Conservation (phyloP, 2,329 filamentous ascomycete species). For the Paecilomyces formosus region DNA sequence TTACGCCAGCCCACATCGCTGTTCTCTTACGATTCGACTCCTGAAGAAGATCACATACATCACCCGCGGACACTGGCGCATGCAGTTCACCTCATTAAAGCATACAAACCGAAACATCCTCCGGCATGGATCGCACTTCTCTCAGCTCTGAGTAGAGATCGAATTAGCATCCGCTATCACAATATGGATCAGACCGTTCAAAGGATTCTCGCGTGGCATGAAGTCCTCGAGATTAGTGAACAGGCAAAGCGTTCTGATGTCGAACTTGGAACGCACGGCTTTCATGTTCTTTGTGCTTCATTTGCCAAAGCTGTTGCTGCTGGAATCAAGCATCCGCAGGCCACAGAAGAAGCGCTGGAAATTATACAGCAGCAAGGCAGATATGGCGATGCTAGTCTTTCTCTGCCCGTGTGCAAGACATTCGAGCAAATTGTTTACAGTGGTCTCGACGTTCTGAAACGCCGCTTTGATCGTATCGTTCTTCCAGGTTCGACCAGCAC, state of each 20-base stretch:
- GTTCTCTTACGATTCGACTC: slow-evolving; percentile 12
- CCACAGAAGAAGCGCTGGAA: slow-evolving; percentile 18
- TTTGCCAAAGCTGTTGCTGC: slow-evolving; percentile 28
- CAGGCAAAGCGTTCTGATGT: slow-evolving; percentile 28
- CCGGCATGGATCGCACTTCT: slow-evolving; percentile 31
- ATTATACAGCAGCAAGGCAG: slow-evolving; percentile 12
- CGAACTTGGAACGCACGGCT: slow-evolving; percentile 22
- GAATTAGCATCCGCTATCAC: slow-evolving; percentile 11
- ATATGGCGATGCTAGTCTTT: slow-evolving; percentile 1
- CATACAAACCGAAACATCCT: slow-evolving; percentile 19
- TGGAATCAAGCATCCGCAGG: slow-evolving; percentile 17
- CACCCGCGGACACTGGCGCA: slow-evolving; percentile 25
- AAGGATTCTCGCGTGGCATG: slow-evolving; percentile 31
- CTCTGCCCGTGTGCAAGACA: background rate
- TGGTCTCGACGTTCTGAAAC: slow-evolving; percentile 25
- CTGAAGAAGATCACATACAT: slow-evolving; percentile 7
- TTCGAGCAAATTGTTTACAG: slow-evolving; percentile 23
- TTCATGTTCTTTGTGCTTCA: slow-evolving; percentile 27
- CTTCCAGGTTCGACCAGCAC: slow-evolving; percentile 12
- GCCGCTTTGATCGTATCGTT: slow-evolving; percentile 28
- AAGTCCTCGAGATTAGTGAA: slow-evolving; percentile 20
- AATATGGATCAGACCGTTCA: slow-evolving; percentile 17
- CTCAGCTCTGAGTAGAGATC: slow-evolving; percentile 18
- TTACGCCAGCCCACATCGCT: slow-evolving; percentile 8
- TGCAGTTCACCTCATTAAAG: slow-evolving; percentile 27